Evolutionary conservation across 2,329 filamentous ascomycete species (phyloP).

Genomic region (Zasmidium angulare): DNA sequence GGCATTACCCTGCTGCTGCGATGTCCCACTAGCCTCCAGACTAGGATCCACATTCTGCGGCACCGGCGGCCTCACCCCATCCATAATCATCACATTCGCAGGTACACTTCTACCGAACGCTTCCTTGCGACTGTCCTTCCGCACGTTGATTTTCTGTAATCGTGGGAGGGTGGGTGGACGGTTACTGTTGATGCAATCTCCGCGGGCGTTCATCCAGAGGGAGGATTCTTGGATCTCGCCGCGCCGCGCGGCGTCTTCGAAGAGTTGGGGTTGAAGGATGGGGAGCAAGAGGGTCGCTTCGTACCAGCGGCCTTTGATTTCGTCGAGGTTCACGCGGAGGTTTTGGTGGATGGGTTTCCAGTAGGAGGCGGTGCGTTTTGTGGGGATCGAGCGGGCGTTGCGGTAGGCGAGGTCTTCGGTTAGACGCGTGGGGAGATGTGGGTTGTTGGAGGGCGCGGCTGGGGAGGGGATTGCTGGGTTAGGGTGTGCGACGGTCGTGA

Average conservation of each 20-base stretch:
- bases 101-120: constrained; percentile 47
- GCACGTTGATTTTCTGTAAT: constrained; percentile 29
- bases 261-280: constrained; percentile 34
- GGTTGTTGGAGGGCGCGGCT: constrained; percentile 33
- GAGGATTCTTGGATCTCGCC: constrained; percentile 37
- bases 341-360: constrained; percentile 44
- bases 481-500: constrained; percentile 42
- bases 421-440: constrained; percentile 51
- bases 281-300: constrained; percentile 54
- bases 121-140: constrained; percentile 36
- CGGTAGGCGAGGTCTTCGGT: constrained; percentile 52
- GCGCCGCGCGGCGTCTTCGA: constrained; percentile 24
- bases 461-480: constrained; percentile 37
- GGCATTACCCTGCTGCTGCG: constrained; percentile 1
- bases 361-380: constrained; percentile 37
- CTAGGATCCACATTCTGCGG: constrained; percentile 20
- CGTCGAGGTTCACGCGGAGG: constrained; percentile 42
- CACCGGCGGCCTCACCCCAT: constrained; percentile 40
- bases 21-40: constrained; percentile 2
- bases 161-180: constrained; percentile 29
- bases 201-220: constrained; percentile 37
- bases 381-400: constrained; percentile 44
- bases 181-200: constrained; percentile 36
- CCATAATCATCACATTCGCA: constrained; percentile 36
- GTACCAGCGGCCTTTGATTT: constrained; percentile 62